These are phyloP conservation scores for Tetrapisispora pingtungensis DNA, from an alignment of 805 yeast genomes.

Conservation along the genomic window DNA sequence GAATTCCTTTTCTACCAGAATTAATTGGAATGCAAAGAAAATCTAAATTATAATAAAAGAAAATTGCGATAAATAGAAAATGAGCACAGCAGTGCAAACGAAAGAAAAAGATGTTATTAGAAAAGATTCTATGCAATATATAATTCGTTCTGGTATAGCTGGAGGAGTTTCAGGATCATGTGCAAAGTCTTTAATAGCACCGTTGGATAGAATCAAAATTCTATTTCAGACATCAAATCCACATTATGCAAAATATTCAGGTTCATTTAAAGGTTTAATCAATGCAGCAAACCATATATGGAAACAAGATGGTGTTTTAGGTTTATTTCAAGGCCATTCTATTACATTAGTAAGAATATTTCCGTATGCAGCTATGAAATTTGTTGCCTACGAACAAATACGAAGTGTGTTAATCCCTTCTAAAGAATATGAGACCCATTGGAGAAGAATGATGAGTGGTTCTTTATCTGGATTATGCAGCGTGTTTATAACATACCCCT, in stretches of 20 bases:
- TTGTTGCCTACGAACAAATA: slow-evolving; percentile 91
- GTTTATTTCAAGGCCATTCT: slow-evolving; percentile 91
- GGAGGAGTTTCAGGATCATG: slow-evolving; percentile 95
- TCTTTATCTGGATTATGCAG: slow-evolving; percentile 81
- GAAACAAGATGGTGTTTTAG: slow-evolving; percentile 58
- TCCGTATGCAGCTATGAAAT: slow-evolving; percentile 95
- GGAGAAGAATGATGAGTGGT: slow-evolving; percentile 76
- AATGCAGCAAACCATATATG: slow-evolving; percentile 63
- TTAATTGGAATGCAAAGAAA: no score
- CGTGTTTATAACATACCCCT: slow-evolving; percentile 84
- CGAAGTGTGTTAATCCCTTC: slow-evolving; percentile 69
- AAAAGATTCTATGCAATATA: slow-evolving; percentile 67
- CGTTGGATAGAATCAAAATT: slow-evolving; percentile 89
- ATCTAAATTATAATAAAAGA: no score
- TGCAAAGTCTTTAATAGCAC: slow-evolving; percentile 94
- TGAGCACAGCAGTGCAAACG: background rate
- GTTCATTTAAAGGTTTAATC: slow-evolving; percentile 66
- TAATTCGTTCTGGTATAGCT: slow-evolving; percentile 75
- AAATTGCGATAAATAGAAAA: background rate
- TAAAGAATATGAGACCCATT: slow-evolving; percentile 64
- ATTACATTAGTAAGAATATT: slow-evolving; percentile 85
- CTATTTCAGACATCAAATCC: slow-evolving; percentile 93
- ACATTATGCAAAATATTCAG: slow-evolving; percentile 68
- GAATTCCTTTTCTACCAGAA: no score
- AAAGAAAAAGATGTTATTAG: slow-evolving; percentile 28